These are phyloP conservation scores for Cercospora beticola DNA, from an alignment of 2,329 filamentous ascomycete genomes.

Conservation along the genomic window DNA sequence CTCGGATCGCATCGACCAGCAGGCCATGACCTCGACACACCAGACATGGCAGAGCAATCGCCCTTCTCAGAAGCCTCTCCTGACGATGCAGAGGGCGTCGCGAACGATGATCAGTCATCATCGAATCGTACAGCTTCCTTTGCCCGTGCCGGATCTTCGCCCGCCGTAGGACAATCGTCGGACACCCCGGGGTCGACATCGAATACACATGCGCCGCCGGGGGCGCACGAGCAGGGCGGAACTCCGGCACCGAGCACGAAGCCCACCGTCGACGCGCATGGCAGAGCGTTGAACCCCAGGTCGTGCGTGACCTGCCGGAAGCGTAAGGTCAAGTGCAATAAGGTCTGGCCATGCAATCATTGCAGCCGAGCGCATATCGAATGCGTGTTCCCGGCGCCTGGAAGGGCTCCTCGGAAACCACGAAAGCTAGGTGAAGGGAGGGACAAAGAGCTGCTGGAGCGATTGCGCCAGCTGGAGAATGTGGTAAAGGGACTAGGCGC, in stretches of 20 bases:
- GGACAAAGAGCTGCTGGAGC: slow-evolving; percentile 67
- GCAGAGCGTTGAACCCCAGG: slow-evolving; percentile 39
- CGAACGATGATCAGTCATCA: not conserved
- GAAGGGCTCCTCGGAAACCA: slow-evolving; percentile 67
- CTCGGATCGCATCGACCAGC: not conserved
- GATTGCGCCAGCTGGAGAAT: slow-evolving; percentile 70
- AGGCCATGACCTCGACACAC: not conserved
- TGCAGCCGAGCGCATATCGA: slow-evolving; percentile 69
- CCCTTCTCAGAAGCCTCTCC: not conserved
- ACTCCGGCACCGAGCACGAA: slow-evolving; percentile 14
- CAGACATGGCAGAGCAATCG: not conserved
- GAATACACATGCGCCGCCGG: slow-evolving; percentile 3
- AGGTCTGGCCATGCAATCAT: slow-evolving; percentile 73
- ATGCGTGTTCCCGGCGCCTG: slow-evolving; percentile 73
- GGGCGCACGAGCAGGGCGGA: slow-evolving; percentile 8
- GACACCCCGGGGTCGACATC: slow-evolving; percentile 3
- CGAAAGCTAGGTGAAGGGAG: slow-evolving; percentile 62
- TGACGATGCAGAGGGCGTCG: not conserved
- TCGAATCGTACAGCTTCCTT: not conserved
- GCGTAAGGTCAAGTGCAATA: slow-evolving; percentile 75
- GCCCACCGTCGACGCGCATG: slow-evolving; percentile 34
- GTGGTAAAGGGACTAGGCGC: slow-evolving; percentile 65
- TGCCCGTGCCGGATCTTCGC: not conserved
- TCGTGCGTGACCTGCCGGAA: slow-evolving; percentile 56
- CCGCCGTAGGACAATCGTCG: not conserved